Evolutionary conservation across 192 early-diverging fungal species (phyloP), one percentile per base, ranked within the genome.

Genomic region (Mortierella claussenii): DNA sequence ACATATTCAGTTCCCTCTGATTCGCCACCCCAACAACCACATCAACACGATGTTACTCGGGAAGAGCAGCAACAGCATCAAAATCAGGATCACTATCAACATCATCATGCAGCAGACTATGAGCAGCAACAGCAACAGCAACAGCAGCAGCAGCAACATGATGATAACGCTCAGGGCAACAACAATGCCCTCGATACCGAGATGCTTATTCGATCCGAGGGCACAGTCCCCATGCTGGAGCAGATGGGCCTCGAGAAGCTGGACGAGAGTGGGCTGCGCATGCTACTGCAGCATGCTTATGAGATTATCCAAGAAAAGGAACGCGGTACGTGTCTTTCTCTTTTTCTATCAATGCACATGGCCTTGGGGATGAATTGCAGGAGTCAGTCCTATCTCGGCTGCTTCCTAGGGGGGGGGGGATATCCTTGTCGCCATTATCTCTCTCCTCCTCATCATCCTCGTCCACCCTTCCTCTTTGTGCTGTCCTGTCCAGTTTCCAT

Each of bases 241-340:
- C 50, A 66, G 49, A 60, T 66, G 63, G 63, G 57, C 21, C 47
- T 75, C 8, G 63, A 49, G 40, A 55, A 48, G 13, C 21, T 75
- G n/a, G 43, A 51, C 44, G 51, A 54, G 23, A 34, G 53, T 27
- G 63, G 60, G 3, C 51, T 76, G 36, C 64, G 73, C 24, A 48
- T 67, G 57, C 24, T 76, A 26, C 28, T 75, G 7, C 63, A 75
- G 23, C 57, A 55, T 13, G 56, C 71, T 1, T 66, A 55, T 2
- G 63, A 66, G 23, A 42, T 65, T 9, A 55, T 75, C 62, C 69
- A 73, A 53, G 69, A 73, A 61, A 73, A 73, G 49, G 69, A 73
- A 3, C 69, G 61, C 32, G 55, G 69, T 73, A 73, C 32, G 34
- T 49, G n/a, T n/a, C n/a, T n/a, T n/a, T n/a, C n/a, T n/a, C n/a